phyloP scores from a whole-genome alignment of 805 yeast species.

The Hemisphaericaspora nanyangensis region DNA sequence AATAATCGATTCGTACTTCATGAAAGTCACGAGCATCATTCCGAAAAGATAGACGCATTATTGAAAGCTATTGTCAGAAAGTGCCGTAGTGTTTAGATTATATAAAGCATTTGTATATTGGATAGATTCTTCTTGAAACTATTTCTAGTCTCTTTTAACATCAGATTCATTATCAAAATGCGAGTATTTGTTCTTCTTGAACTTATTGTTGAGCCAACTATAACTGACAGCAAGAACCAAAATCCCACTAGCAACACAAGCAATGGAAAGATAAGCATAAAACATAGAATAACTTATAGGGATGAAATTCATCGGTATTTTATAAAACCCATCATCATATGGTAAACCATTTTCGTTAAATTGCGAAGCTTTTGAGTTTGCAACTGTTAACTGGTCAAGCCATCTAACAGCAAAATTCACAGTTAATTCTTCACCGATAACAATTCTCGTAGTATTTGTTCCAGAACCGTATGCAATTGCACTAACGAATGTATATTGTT shows the following conservation, averaged over 20 bases:
- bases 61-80: constrained; percentile 39
- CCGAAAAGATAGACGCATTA: constrained; percentile 26
- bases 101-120: not conserved
- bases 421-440: constrained; percentile 62
- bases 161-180: constrained; percentile 22
- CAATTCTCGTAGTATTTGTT: constrained; percentile 55
- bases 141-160: constrained; percentile 17
- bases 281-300: constrained; percentile 23
- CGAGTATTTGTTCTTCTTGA: constrained; percentile 15
- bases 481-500: constrained; percentile 44
- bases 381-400: constrained; percentile 31
- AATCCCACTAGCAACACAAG: constrained; percentile 19
- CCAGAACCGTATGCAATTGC: constrained; percentile 60
- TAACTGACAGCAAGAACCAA: constrained; percentile 22
- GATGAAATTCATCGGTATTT: constrained; percentile 28
- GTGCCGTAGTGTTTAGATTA: constrained; percentile 18
- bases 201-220: constrained; percentile 17
- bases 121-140: no score
- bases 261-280: constrained; percentile 16
- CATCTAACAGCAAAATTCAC: constrained; percentile 58
- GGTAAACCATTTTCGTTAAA: constrained; percentile 24
- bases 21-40: constrained; percentile 11
- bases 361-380: constrained; percentile 3
- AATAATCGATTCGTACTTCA: constrained; percentile 20
- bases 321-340: constrained; percentile 37